Evolutionary conservation across 2,329 filamentous ascomycete species (phyloP).

Genomic region (Cryphonectria carpinicola): DNA sequence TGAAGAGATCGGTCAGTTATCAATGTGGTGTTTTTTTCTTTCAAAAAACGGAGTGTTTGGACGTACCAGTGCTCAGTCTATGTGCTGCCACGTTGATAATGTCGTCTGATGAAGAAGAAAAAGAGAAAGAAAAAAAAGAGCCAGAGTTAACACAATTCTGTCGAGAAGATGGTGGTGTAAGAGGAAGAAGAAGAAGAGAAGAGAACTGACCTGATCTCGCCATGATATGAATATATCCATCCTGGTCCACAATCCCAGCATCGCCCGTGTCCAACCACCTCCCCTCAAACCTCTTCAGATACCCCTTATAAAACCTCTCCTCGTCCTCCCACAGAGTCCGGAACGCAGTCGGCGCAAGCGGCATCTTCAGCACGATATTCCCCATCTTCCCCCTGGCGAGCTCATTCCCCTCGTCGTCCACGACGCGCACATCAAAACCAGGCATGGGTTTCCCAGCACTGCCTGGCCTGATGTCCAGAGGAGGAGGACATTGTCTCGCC

Average conservation of each 20-base stretch:
- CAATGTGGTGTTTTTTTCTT: not conserved
- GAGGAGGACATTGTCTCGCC: slow-evolving; percentile 47
- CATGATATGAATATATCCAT: slow-evolving; percentile 70
- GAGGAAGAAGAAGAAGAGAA: too few species aligned
- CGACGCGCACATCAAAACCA: slow-evolving; percentile 84
- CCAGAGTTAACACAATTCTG: slow-evolving; percentile 7
- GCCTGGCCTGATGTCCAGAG: slow-evolving; percentile 74
- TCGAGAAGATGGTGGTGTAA: too few species aligned
- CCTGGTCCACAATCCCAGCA: slow-evolving; percentile 80
- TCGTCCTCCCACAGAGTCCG: slow-evolving; percentile 86
- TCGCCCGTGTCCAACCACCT: slow-evolving; percentile 92
- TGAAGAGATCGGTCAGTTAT: slow-evolving; percentile 45
- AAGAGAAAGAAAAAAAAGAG: too few species aligned
- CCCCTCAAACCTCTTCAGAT: slow-evolving; percentile 79
- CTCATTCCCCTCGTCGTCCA: slow-evolving; percentile 78
- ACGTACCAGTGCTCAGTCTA: slow-evolving; percentile 80
- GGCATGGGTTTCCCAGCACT: slow-evolving; percentile 91
- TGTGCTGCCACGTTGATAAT: slow-evolving; percentile 97
- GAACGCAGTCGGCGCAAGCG: slow-evolving; percentile 84
- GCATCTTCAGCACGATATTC: slow-evolving; percentile 84
- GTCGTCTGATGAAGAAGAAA: slow-evolving; percentile 62
- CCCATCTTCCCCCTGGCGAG: slow-evolving; percentile 78
- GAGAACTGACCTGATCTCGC: slow-evolving; percentile 45
- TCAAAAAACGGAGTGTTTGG: too few species aligned
- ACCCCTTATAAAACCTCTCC: slow-evolving; percentile 82